These are phyloP conservation scores for Hemisphaericaspora subhashii DNA, from an alignment of 1,139 yeast genomes.

Conservation along the genomic window DNA sequence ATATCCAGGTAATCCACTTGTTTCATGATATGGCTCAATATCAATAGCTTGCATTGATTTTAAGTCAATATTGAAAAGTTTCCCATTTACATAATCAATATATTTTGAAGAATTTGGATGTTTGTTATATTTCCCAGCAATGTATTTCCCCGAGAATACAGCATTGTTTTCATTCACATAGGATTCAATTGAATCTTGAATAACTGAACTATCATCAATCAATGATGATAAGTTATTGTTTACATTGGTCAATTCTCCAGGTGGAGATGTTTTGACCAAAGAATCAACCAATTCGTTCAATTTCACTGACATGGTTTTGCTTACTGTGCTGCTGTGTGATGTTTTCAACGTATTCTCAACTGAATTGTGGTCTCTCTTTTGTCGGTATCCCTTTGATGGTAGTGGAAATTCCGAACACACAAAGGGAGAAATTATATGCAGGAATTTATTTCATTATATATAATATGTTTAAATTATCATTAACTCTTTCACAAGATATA, in stretches of 20 bases:
- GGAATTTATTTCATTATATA: not conserved
- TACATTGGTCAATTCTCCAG: slow-evolving; percentile 40
- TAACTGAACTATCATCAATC: slow-evolving; percentile 20
- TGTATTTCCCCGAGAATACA: slow-evolving; percentile 30
- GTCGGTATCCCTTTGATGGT: not conserved
- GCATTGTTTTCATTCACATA: slow-evolving; percentile 31
- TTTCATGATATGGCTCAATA: slow-evolving; percentile 41
- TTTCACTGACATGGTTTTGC: slow-evolving; percentile 19
- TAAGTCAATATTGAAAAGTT: slow-evolving; percentile 65
- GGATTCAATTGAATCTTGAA: slow-evolving; percentile 31
- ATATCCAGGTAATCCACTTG: slow-evolving; percentile 23
- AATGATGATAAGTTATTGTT: slow-evolving; percentile 26
- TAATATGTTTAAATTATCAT: no score
- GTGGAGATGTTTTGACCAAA: slow-evolving; percentile 40
- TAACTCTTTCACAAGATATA: no score
- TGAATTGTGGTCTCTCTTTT: not conserved
- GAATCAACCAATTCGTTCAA: slow-evolving; percentile 31
- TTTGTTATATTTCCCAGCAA: slow-evolving; percentile 38
- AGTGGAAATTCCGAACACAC: no score
- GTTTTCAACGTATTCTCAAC: no score
- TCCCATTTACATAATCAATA: slow-evolving; percentile 40
- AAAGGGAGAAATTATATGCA: not conserved
- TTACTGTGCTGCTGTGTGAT: not conserved
- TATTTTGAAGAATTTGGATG: slow-evolving; percentile 35
- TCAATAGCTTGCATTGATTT: slow-evolving; percentile 45